Evolutionary conservation across 1,139 yeast species (phyloP), one percentile per base, ranked within the genome.

Genomic region (Lodderomyces jiufengensis): DNA sequence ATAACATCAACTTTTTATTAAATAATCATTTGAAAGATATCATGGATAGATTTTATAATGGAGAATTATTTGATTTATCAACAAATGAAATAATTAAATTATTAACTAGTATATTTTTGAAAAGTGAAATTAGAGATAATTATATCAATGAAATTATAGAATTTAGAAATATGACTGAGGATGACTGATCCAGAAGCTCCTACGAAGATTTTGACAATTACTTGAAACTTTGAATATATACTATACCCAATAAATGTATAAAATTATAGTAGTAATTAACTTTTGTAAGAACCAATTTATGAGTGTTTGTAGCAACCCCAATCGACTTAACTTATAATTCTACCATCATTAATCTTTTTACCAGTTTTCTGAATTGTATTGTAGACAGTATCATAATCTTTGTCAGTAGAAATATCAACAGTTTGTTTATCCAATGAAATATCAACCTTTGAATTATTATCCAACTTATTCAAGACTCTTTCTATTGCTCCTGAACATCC

Each of bases 401-500:
- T 62, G 11, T 61, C 65, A 7, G 95, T 78, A 44, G 68, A 66
- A 31, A 92, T 96, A 50, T 81, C 83, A 16, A 92, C 98, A 1
- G 82, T 65, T 66, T 92, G 97, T 25, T 77, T 65, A 38, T 84
- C 94, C 34, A 92, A 71, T 3, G 95, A 82, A 42, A 88, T 80
- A 39, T 84, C 83, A 24, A 81, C 69, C 27, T 73, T 66, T 30
- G 80, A 71, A 34, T 90, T 94, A 4, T 95, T 96, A 24, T 80
- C 83, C 31, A 86, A 70, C 51, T 74, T 78, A 37, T 69, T 72
- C 40, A 92, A 73, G 0, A 80, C 97, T 51, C 88, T 76, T 57
- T 80, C 78, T 36, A 92, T 85, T 9, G 98, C 97, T 40, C 75
- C 78, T 13, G 95, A 84, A 63, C 98, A 92, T 22, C 97, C 85